These are phyloP conservation scores for Fusarium subglutinans DNA, from an alignment of 2,329 filamentous ascomycete species.

Conservation along the genomic window DNA sequence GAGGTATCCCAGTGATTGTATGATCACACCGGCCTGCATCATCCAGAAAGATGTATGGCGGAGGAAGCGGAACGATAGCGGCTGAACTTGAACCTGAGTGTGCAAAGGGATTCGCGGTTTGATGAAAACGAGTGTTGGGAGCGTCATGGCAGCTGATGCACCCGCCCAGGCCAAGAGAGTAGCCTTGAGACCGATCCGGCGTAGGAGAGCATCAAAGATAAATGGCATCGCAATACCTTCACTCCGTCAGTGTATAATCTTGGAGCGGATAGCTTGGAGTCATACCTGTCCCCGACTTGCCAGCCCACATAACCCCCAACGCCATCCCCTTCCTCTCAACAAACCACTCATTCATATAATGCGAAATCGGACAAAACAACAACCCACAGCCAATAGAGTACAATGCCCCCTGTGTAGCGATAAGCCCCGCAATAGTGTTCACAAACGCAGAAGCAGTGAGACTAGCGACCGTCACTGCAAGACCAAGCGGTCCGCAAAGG, in stretches of 20 bases:
- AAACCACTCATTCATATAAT: constrained; percentile 70
- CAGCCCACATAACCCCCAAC: constrained; percentile 66
- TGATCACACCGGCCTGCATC: constrained; percentile 63
- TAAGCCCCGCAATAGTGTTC: constrained; percentile 58
- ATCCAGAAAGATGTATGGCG: constrained; percentile 65
- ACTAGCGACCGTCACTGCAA: constrained; percentile 58
- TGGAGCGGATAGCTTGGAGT: accelerated
- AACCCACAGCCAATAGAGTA: constrained; percentile 65
- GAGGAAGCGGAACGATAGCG: constrained; percentile 55
- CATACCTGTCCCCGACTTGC: constrained; percentile 52
- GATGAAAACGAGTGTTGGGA: constrained; percentile 52
- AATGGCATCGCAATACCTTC: constrained; percentile 60
- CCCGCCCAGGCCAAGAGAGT: constrained; percentile 56
- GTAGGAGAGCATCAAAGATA: constrained; percentile 59
- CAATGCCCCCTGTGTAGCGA: constrained; percentile 66
- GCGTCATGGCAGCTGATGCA: constrained; percentile 48
- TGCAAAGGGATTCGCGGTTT: constrained; percentile 44
- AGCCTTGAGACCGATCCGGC: constrained; percentile 53
- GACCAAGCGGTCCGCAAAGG: constrained; percentile 54
- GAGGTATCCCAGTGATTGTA: constrained; percentile 68
- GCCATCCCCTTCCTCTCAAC: constrained; percentile 60
- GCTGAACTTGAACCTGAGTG: constrained; percentile 42
- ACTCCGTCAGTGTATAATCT: accelerated
- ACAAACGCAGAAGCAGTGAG: constrained; percentile 61
- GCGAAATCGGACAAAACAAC: constrained; percentile 61